Conservation (phyloP, 805 yeast species). For the Starmerella kuoi region DNA sequence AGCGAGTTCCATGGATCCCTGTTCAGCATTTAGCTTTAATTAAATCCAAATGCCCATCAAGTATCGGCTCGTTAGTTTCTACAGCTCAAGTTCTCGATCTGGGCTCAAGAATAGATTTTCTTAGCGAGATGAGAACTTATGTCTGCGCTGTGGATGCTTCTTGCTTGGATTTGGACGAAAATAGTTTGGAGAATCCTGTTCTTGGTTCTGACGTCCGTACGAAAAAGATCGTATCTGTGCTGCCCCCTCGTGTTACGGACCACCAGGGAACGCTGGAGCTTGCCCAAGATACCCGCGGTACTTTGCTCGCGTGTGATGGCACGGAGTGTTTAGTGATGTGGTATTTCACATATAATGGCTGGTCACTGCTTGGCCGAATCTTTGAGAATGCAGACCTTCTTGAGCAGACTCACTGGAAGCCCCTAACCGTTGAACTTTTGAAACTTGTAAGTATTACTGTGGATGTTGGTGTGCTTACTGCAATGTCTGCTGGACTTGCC, state of each 20-base stretch:
- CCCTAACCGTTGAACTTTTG: conserved; percentile 38
- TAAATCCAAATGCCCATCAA: conserved; percentile 61
- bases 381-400: conserved; percentile 44
- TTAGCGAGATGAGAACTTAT: conserved; percentile 48
- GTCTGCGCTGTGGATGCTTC: conserved; percentile 28
- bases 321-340: conserved; percentile 43
- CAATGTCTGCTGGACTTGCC: conserved; percentile 35
- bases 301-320: conserved; percentile 39
- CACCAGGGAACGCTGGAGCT: conserved; percentile 35
- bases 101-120: conserved; percentile 34
- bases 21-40: conserved; percentile 41
- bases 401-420: conserved; percentile 26
- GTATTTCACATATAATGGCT: conserved; percentile 64
- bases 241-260: conserved; percentile 45
- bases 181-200: conserved; percentile 30
- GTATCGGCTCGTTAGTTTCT: conserved; percentile 44
- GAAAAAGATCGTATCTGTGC: conserved; percentile 34
- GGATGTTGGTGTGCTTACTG: conserved; percentile 32
- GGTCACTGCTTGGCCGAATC: conserved; percentile 73
- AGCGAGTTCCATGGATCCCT: conserved; percentile 38
- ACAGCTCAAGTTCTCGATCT: conserved; percentile 12
- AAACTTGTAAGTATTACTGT: conserved; percentile 37
- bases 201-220: conserved; percentile 32
- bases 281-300: conserved; percentile 55
- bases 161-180: conserved; percentile 27